These are phyloP conservation scores for Bryoerythrophyllum caledonicum DNA, from an alignment of 225 moss, liverwort and hornwort genomes.

Conservation along the genomic window DNA sequence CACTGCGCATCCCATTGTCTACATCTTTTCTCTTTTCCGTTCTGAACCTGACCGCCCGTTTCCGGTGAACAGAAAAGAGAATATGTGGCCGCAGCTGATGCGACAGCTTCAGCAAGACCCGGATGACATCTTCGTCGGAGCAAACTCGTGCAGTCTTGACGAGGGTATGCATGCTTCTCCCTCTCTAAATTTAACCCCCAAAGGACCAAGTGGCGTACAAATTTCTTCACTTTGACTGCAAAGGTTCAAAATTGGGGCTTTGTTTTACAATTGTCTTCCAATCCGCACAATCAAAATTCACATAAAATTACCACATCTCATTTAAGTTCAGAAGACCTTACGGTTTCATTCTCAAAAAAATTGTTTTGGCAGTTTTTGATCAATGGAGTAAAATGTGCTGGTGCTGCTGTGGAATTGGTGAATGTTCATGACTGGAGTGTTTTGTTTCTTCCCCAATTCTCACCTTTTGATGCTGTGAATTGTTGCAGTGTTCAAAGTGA, in stretches of 20 bases:
- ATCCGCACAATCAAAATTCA: too few relatives aligned
- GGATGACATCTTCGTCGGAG: conserved; percentile 73
- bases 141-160: conserved; percentile 76
- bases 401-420: not conserved
- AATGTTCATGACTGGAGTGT: not conserved
- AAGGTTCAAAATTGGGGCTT: too few relatives aligned
- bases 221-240: too few relatives aligned
- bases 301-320: too few relatives aligned
- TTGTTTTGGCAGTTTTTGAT: too few relatives aligned
- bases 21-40: not conserved
- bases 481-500: conserved; percentile 72
- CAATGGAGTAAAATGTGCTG: too few relatives aligned
- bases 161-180: conserved; percentile 47
- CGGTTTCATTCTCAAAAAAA: too few relatives aligned
- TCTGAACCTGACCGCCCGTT: not conserved
- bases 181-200: not conserved
- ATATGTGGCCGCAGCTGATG: conserved; percentile 55
- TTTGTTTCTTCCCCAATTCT: not conserved
- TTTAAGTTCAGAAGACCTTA: too few relatives aligned
- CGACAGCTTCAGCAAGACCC: conserved; percentile 72
- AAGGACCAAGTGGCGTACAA: too few relatives aligned
- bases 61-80: conserved; percentile 50
- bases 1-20: not conserved
- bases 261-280: too few relatives aligned
- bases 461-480: conserved; percentile 5